These are phyloP conservation scores for Chlorokybus atmophyticus DNA, from an alignment of 139 green algal genomes.

Conservation along the genomic window DNA sequence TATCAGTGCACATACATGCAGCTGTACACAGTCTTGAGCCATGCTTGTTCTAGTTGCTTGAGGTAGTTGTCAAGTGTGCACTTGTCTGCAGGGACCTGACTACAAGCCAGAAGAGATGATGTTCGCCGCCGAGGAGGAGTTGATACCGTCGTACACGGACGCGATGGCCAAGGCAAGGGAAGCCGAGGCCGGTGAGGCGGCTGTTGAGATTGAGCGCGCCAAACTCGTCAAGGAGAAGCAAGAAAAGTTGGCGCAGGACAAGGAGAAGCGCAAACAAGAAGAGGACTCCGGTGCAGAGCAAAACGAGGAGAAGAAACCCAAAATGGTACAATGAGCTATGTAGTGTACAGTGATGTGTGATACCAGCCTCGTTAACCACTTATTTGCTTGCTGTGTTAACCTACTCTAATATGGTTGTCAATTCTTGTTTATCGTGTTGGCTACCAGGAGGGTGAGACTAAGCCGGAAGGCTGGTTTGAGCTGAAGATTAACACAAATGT, in stretches of 20 bases:
- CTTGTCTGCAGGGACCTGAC: no score
- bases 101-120: constrained; percentile 50
- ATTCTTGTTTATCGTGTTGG: neutral
- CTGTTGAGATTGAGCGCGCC: constrained; percentile 10
- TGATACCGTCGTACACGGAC: constrained; percentile 26
- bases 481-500: constrained; percentile 82
- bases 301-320: constrained; percentile 5
- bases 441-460: neutral
- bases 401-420: neutral
- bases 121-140: constrained; percentile 43
- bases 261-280: constrained; percentile 1
- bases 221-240: constrained; percentile 1
- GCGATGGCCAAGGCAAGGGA: constrained; percentile 11
- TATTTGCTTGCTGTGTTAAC: neutral
- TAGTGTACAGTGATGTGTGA: neutral
- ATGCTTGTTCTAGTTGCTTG: no score
- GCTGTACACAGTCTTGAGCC: no score
- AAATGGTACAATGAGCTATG: neutral
- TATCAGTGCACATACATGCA: no score
- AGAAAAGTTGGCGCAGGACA: neutral
- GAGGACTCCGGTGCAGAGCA: neutral
- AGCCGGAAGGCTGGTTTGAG: constrained; percentile 54
- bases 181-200: constrained; percentile 8
- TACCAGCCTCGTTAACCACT: neutral
- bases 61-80: no score